phyloP scores from a whole-genome alignment of 495 filamentous ascomycete genomes.

The Penicillium tannophilum region DNA sequence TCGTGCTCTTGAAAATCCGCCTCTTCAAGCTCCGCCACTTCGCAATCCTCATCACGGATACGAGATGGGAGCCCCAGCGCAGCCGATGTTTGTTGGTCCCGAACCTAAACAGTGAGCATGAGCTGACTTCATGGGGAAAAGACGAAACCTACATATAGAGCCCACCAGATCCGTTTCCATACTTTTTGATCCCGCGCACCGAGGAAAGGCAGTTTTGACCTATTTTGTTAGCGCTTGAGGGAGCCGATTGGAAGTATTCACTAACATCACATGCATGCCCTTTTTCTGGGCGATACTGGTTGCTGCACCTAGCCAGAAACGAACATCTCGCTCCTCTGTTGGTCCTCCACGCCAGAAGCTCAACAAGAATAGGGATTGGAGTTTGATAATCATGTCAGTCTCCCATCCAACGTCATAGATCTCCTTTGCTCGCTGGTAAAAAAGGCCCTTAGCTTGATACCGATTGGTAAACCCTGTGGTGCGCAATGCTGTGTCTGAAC shows the following conservation, averaged over 20 bases:
- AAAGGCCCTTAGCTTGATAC: conserved; percentile 41
- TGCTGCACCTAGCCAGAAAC: conserved; percentile 47
- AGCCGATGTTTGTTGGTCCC: conserved; percentile 45
- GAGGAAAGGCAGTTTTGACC: conserved; percentile 41
- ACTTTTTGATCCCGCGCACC: conserved; percentile 34
- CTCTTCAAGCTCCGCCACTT: conserved; percentile 40
- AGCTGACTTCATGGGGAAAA: neutral
- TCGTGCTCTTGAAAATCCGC: conserved; percentile 39
- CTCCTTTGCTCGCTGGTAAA: conserved; percentile 45
- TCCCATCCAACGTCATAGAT: conserved; percentile 49
- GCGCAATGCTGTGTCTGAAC: conserved; percentile 34
- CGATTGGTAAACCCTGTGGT: conserved; percentile 36
- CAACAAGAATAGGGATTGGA: conserved; percentile 47
- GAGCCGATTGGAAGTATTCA: neutral
- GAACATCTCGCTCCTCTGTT: conserved; percentile 42
- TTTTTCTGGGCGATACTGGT: conserved; percentile 46
- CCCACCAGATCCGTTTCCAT: conserved; percentile 53
- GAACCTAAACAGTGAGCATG: conserved; percentile 25
- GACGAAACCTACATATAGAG: conserved; percentile 40
- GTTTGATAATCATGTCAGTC: conserved; percentile 36
- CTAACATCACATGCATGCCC: conserved; percentile 49
- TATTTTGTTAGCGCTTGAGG: conserved; percentile 17
- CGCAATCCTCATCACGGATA: conserved; percentile 52
- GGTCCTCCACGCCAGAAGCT: conserved; percentile 48
- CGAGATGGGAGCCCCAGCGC: conserved; percentile 40